Evolutionary conservation across 2,329 filamentous ascomycete species (phyloP), one percentile per base, ranked within the genome.

Genomic region (Clarireedia hainanense): DNA sequence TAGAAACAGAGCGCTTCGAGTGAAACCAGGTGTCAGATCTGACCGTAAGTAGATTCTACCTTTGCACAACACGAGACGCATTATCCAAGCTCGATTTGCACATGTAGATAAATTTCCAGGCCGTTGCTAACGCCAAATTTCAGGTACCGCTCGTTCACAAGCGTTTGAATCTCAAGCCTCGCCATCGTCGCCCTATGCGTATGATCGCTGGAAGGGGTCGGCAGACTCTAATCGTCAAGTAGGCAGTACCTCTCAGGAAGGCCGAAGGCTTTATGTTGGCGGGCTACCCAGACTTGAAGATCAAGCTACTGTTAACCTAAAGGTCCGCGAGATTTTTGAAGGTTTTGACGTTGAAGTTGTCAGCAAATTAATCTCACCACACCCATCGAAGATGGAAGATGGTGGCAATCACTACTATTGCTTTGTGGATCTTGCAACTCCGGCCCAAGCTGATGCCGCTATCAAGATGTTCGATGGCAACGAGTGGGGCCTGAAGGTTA

Each of bases 341-440:
- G 75, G 68, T 0, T 80, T 75, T 60, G 69, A 75, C 9, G 67
- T 76, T 68, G 73, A 69, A 62, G 50, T 61, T 17, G 59, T 70
- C 14, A 68, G 68, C 61, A 69, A 70, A 52, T 49, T 66, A 36
- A 85, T 80, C 73, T 84, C 76, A 47, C 81, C 76, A 59, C 83
- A 75, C 66, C 81, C 72, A 64, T 80, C 70, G 64, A 84, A 75
- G 57, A 73, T 71, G 26, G 68, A 72, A n/a, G 72, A 74, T 42
- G 71, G 74, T 0, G 80, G 80, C 30, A 77, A 80, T 60, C 76
- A 82, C 64, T 79, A 85, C 69, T 86, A 82, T 68, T 80, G 81
- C 62, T 86, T 86, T 57, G 80, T 86, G n/a, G 82, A 86, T 63
- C 77, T 86, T 55, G 72, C 71, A 48, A 79, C 74, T 5, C 66